Percentiles rank a stretch among this genome's conserved stretches.
These are phyloP conservation scores for Penicillium simplicissimum DNA, from an alignment of 495 filamentous ascomycete species.

Conservation along the genomic window DNA sequence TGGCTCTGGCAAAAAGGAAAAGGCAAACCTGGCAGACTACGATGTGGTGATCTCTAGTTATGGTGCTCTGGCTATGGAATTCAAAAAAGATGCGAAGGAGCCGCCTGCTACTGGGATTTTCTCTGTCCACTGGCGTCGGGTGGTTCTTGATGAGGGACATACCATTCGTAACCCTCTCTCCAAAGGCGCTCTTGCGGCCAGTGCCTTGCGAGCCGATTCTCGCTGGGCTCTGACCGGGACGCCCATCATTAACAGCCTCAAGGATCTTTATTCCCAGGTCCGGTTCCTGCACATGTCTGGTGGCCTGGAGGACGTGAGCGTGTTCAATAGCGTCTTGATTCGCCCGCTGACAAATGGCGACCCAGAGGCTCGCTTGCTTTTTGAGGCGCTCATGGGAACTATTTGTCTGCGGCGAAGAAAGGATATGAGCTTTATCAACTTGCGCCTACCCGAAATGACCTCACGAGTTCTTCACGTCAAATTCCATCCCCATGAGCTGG, in stretches of 20 bases:
- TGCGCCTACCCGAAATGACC: slow-evolving; percentile 74
- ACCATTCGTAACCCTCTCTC: slow-evolving; percentile 77
- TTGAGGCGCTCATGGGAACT: slow-evolving; percentile 79
- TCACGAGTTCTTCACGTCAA: slow-evolving; percentile 80
- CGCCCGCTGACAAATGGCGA: slow-evolving; percentile 66
- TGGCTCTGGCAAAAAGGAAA: slow-evolving; percentile 57
- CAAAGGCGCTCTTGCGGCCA: slow-evolving; percentile 68
- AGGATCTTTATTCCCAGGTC: slow-evolving; percentile 79
- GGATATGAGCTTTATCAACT: slow-evolving; percentile 85
- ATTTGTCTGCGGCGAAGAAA: slow-evolving; percentile 84
- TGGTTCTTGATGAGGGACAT: slow-evolving; percentile 89
- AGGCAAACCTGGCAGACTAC: slow-evolving; percentile 54
- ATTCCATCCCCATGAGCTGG: slow-evolving; percentile 72
- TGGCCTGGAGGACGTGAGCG: slow-evolving; percentile 69
- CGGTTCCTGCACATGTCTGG: slow-evolving; percentile 78
- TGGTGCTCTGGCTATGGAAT: slow-evolving; percentile 55
- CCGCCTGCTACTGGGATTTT: slow-evolving; percentile 52
- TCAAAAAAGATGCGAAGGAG: slow-evolving; percentile 34
- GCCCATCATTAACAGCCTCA: slow-evolving; percentile 74
- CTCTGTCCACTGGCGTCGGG: slow-evolving; percentile 72
- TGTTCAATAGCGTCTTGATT: slow-evolving; percentile 76
- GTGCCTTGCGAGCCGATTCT: slow-evolving; percentile 64
- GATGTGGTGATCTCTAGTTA: slow-evolving; percentile 88
- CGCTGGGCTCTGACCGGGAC: slow-evolving; percentile 85
- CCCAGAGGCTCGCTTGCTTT: slow-evolving; percentile 58